Evolutionary conservation across 2,329 filamentous ascomycete species (phyloP), one percentile per base, ranked within the genome.

Genomic region (Xylaria polymorpha): DNA sequence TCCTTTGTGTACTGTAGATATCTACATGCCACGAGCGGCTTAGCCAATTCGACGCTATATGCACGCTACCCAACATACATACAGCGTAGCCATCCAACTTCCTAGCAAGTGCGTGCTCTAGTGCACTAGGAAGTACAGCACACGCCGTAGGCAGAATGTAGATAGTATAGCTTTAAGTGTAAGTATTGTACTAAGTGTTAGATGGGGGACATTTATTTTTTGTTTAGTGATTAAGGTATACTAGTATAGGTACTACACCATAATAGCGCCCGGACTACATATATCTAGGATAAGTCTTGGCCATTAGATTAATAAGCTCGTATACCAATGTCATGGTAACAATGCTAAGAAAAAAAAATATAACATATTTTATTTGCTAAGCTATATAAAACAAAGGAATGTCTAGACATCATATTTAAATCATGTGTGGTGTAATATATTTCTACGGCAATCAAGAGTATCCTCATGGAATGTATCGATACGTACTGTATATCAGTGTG

Each of bases 1-100:
- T 22, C 37, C 37, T 29, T 29, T 22, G 22, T 25, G 35, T 29
- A 25, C 9, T 43, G 37, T n/a, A 22, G 61, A 62, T 56, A 65
- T 51, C 62, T 66, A 69, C 69, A 74, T 71, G 73, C 73, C 73
- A 71, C 68, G 68, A 72, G 65, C 67, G 58, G 66, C 62, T 71
- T 68, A 73, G 63, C 56, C 46, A 10, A 15, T 22, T 41, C 59
- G 46, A 56, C 61, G 51, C 43, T n/a, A n/a, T 25, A 64, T 64
- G 61, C 61, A 56, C 41, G 61, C 60, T 55, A 63, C 61, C 22
- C 20, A 32, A 46, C 39, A 46, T 46, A 14, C 56, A 59, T 59
- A 25, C 39, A 46, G 56, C 56, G 15, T 29, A 43, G 41, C 51
- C 51, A n/a, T 41, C n/a, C 55, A 57, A 57, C 22, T 12, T 57